These are phyloP conservation scores for Leptodontidium sp. DNA, from an alignment of 2,329 filamentous ascomycete genomes.

Conservation along the genomic window DNA sequence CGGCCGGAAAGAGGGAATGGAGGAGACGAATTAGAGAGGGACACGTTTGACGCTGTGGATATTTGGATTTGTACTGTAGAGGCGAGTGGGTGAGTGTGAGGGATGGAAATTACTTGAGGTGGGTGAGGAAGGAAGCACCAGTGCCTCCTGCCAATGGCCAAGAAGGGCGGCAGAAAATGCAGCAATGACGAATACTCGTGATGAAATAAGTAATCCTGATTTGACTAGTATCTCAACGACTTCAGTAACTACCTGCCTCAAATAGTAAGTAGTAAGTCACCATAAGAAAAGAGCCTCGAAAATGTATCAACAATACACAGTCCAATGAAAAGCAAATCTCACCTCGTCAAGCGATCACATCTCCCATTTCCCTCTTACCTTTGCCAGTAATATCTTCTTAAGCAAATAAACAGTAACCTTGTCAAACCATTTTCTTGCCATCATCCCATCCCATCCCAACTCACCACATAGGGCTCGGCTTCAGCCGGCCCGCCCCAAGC, in stretches of 20 bases:
- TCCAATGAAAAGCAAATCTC: no score
- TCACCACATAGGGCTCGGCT: not conserved
- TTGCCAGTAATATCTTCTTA: not conserved
- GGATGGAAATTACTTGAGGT: no score
- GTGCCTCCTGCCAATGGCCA: no score
- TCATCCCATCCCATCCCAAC: not conserved
- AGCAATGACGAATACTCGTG: no score
- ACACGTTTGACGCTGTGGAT: not conserved
- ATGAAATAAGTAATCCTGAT: no score
- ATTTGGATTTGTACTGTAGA: not conserved
- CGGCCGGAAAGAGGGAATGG: not conserved
- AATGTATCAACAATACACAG: no score
- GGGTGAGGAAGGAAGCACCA: no score
- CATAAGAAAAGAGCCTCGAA: not conserved
- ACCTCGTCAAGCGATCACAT: not conserved
- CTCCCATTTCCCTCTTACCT: not conserved
- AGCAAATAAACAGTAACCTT: no score
- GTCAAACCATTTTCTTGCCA: not conserved
- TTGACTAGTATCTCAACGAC: no score
- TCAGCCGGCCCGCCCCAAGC: not conserved
- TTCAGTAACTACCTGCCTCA: no score
- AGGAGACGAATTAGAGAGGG: not conserved
- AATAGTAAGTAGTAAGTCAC: no score
- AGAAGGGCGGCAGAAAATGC: no score
- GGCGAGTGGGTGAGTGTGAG: not conserved